Base-by-base conservation (phyloP, 768 basidiomycete species). In the Russula compacta region DNA sequence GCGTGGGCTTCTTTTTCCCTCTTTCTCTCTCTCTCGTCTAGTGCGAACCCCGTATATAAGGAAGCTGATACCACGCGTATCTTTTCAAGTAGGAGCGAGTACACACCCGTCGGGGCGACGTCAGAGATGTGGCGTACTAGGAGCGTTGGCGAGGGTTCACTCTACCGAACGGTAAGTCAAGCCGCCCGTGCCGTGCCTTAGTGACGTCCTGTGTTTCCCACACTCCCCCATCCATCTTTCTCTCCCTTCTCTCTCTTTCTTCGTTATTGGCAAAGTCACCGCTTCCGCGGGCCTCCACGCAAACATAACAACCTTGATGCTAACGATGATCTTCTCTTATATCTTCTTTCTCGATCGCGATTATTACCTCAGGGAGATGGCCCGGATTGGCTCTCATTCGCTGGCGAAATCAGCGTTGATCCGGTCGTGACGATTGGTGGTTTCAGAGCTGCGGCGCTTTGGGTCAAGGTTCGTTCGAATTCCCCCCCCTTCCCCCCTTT, bases 371-470 rank as follows among this genome's bases (percentile, higher is more conserved):
- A 87, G 85, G 83, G 78, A n/a, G 82, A 83, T 66, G 85, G 84
- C 1, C 70, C 78, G n/a, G 79, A 78, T 19, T 86, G 81, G 81
- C 76, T 78, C 11, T 76, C 82, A 1, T 89, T 83, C 66, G 76
- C 74, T 19, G 87, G 88, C 9, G 81, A 87, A 59, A 81, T 89
- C 19, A 70, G 65, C n/a, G 76, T 86, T 32, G 72, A 73, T 50
- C 71, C 76, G 4, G 68, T 73, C 8, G 71, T 84, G 55, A 80
- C 76, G 54, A 74, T 84, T 12, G 73, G 79, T n/a, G 85, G 83
- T 0, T 89, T 90, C 71, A 82, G 71, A 67, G 83, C 84, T 4
- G 79, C 81, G 21, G 87, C 85, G 9, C 74, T 90, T 36, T 77
- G 74, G 9, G 80, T 88, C 46, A 81, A 82, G 76, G 87, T 86